Percentiles rank a stretch among this genome's conserved stretches.
Conservation (phyloP, 805 yeast species). For the Candida wancherniae region DNA sequence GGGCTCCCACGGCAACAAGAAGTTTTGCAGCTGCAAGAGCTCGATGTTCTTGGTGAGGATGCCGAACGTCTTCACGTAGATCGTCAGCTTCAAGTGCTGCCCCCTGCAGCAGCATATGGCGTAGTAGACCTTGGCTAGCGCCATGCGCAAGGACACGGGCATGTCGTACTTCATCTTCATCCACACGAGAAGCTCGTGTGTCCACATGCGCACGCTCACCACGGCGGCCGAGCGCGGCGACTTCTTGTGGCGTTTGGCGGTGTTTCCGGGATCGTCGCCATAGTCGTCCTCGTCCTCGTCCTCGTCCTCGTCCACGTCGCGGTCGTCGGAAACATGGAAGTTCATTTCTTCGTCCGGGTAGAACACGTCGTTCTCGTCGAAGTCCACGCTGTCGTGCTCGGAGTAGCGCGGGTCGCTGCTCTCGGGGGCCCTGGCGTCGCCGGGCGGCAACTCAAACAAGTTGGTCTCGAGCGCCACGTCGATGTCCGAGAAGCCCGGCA, state of each 20-base stretch:
- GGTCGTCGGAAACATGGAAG: slow-evolving; percentile 36
- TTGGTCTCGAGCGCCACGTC: slow-evolving; percentile 54
- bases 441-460: slow-evolving; percentile 32
- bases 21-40: slow-evolving; percentile 36
- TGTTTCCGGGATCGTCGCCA: slow-evolving; percentile 27
- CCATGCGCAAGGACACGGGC: slow-evolving; percentile 60
- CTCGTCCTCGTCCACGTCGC: slow-evolving; percentile 41
- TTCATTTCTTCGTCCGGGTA: slow-evolving; percentile 17
- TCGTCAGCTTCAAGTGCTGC: slow-evolving; percentile 54
- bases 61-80: slow-evolving; percentile 60
- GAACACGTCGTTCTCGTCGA: slow-evolving; percentile 23
- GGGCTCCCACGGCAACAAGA: slow-evolving; percentile 49
- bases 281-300: slow-evolving; percentile 35
- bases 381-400: slow-evolving; percentile 20
- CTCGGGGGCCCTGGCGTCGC: slow-evolving; percentile 15
- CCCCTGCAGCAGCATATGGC: slow-evolving; percentile 69
- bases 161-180: slow-evolving; percentile 72
- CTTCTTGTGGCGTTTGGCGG: slow-evolving; percentile 52
- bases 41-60: slow-evolving; percentile 45
- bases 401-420: no score
- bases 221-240: slow-evolving; percentile 68
- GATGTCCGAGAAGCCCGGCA: slow-evolving; percentile 29
- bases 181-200: slow-evolving; percentile 78
- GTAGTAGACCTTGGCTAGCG: slow-evolving; percentile 65
- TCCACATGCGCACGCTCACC: slow-evolving; percentile 76